Evolutionary conservation across 2,329 filamentous ascomycete species (phyloP).

Genomic region (Huntiella savannae): DNA sequence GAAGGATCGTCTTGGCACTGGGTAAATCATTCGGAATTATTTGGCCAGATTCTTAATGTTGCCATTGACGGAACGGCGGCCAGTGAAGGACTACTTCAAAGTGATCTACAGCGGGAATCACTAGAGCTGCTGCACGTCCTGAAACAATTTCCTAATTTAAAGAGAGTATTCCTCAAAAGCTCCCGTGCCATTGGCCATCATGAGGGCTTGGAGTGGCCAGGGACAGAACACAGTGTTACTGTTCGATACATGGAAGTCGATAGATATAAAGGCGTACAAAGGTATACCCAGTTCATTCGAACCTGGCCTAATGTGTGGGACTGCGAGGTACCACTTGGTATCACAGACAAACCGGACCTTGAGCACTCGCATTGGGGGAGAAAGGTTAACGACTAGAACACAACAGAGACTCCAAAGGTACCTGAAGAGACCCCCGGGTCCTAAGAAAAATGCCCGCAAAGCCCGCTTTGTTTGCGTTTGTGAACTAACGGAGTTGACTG

Average conservation of each 20-base stretch:
- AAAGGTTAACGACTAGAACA: not conserved
- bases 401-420: not conserved
- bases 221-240: constrained; percentile 5
- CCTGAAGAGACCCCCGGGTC: not conserved
- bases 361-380: too few species aligned
- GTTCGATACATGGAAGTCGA: not conserved
- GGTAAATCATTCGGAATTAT: not conserved
- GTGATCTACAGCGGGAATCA: too few species aligned
- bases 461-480: not conserved
- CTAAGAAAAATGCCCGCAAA: too few species aligned
- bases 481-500: not conserved
- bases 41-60: constrained; percentile 7
- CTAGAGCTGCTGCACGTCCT: constrained; percentile 1
- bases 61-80: not conserved
- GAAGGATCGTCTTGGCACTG: not conserved
- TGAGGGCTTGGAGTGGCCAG: not conserved
- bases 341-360: not conserved
- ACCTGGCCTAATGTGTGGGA: not conserved
- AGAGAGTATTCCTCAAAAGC: constrained; percentile 5
- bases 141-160: constrained; percentile 2
- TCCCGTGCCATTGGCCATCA: not conserved
- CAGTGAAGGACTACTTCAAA: not conserved
- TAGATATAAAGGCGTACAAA: constrained; percentile 1
- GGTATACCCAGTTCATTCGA: not conserved
- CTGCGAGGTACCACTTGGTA: not conserved